Conservation (phyloP, 257 asterid genomes). For the Verbascum thapsus region DNA sequence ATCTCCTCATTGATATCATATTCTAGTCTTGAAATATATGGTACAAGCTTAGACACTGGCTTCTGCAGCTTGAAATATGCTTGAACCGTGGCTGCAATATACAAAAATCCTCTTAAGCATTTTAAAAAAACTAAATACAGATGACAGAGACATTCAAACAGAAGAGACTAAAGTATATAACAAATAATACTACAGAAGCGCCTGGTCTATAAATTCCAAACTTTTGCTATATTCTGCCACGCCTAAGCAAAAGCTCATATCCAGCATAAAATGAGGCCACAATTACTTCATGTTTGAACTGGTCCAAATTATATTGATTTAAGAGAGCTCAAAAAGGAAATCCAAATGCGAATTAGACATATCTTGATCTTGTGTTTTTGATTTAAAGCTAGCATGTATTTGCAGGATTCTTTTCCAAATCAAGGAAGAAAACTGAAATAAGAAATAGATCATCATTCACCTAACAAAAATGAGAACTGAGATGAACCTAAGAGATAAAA, state of each 20-base stretch:
- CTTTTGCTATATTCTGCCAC: background rate
- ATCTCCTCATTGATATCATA: slow-evolving; percentile 71
- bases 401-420: slow-evolving; percentile 14
- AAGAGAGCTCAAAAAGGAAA: background rate
- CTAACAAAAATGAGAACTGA: background rate
- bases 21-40: slow-evolving; percentile 66
- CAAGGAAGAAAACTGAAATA: background rate
- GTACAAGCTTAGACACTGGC: slow-evolving; percentile 65
- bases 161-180: background rate
- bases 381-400: background rate
- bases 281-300: slow-evolving; percentile 7
- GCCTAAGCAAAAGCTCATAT: slow-evolving; percentile 1
- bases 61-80: slow-evolving; percentile 69
- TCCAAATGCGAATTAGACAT: background rate
- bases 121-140: background rate
- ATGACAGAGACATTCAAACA: slow-evolving; percentile 6
- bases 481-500: background rate
- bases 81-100: slow-evolving; percentile 71
- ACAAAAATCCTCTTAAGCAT: background rate
- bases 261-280: slow-evolving; percentile 5
- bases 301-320: background rate
- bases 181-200: background rate
- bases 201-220: background rate
- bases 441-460: background rate
- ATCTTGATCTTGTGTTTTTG: slow-evolving; percentile 8